Percentiles rank a stretch among this genome's conserved stretches.
phyloP scores from a whole-genome alignment of 768 basidiomycete genomes.

The Boletus rubropictus region DNA sequence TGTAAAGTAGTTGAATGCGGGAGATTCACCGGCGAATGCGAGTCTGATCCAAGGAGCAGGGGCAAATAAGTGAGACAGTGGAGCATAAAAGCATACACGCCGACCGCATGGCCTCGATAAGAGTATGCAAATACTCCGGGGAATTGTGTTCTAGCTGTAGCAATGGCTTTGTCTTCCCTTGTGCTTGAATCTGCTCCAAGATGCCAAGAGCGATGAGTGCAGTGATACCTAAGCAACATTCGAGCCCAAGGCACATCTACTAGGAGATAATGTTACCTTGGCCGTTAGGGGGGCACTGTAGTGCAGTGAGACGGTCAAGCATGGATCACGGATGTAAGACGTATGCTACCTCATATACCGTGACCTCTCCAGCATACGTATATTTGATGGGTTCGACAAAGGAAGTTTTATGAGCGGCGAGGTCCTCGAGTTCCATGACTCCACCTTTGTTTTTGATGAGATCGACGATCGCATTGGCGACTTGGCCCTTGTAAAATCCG shows the following conservation, averaged over 20 bases:
- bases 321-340: background rate
- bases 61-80: conserved; percentile 1
- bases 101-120: conserved; percentile 81
- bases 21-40: conserved; percentile 63
- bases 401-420: conserved; percentile 72
- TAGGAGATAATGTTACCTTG: conserved; percentile 53
- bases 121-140: conserved; percentile 76
- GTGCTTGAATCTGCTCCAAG: conserved; percentile 76
- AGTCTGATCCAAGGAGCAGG: conserved; percentile 33
- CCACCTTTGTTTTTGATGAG: conserved; percentile 84
- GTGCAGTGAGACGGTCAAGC: background rate
- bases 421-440: conserved; percentile 90
- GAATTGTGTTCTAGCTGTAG: conserved; percentile 88
- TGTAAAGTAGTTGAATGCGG: background rate
- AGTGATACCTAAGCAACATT: conserved; percentile 57
- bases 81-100: conserved; percentile 13
- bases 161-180: conserved; percentile 62
- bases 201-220: conserved; percentile 91
- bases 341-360: conserved; percentile 77
- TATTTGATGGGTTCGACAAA: conserved; percentile 90
- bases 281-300: conserved; percentile 90
- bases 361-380: conserved; percentile 79
- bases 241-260: background rate
- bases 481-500: conserved; percentile 89
- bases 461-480: conserved; percentile 87